Conservation (phyloP, 2,329 filamentous ascomycete genomes). For the Beauveria varroae region DNA sequence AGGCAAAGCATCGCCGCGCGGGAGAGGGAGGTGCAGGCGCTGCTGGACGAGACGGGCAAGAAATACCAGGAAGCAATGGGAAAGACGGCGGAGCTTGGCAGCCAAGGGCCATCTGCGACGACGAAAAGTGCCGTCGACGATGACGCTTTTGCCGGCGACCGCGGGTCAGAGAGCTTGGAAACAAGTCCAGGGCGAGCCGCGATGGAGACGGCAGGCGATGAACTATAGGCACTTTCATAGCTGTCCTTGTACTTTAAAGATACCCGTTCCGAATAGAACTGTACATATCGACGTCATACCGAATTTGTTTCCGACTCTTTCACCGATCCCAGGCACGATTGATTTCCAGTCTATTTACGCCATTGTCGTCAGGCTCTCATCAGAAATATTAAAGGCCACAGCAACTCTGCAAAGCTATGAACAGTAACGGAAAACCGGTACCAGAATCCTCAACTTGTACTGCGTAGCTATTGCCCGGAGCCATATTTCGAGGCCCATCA, state of each 20-base stretch:
- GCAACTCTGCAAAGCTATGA: not conserved
- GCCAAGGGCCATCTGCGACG: not conserved
- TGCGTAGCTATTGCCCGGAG: too few relatives aligned
- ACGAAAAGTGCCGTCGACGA: slow-evolving; percentile 17
- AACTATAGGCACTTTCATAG: not conserved
- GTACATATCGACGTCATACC: not conserved
- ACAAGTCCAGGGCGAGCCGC: slow-evolving; percentile 19
- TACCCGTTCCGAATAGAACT: not conserved
- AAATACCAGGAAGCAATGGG: slow-evolving; percentile 42
- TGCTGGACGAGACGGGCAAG: slow-evolving; percentile 74
- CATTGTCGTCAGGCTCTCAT: not conserved
- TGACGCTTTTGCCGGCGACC: slow-evolving; percentile 21
- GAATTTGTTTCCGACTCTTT: not conserved
- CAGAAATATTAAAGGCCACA: not conserved
- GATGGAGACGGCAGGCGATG: not conserved
- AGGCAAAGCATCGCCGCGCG: slow-evolving; percentile 59
- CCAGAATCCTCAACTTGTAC: not conserved
- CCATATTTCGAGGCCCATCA: not conserved
- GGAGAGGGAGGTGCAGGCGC: slow-evolving; percentile 70
- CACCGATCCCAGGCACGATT: not conserved
- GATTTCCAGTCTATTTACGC: not conserved
- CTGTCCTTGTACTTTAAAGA: not conserved
- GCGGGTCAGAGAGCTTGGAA: slow-evolving; percentile 30
- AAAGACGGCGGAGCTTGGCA: slow-evolving; percentile 14
- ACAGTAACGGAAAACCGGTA: not conserved